Percentiles rank a stretch among this genome's conserved stretches.
Evolutionary conservation across 2,329 filamentous ascomycete species (phyloP).

Genomic region (Chaetomiaceae sp.): DNA sequence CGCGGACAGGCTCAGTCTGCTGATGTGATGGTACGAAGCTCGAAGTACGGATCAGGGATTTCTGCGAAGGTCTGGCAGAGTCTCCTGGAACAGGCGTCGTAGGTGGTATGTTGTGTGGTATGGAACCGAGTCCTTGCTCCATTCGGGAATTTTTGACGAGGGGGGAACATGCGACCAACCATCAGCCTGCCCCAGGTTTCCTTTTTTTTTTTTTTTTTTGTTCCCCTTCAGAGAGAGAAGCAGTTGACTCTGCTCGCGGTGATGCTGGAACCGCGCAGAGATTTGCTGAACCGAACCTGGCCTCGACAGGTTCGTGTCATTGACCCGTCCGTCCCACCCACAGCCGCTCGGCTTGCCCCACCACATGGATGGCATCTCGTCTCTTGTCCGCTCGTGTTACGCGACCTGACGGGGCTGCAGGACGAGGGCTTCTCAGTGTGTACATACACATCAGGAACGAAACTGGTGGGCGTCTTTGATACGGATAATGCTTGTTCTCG

Average conservation of each 20-base stretch:
- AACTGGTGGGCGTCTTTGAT: too few relatives aligned
- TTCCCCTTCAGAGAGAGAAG: too few relatives aligned
- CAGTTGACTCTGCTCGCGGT: not conserved
- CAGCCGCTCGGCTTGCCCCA: conserved; percentile 7
- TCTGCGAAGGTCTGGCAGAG: too few relatives aligned
- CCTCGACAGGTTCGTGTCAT: conserved; percentile 14
- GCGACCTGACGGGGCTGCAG: not conserved
- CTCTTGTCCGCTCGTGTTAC: not conserved
- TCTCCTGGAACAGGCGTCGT: too few relatives aligned
- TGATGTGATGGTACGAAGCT: too few relatives aligned
- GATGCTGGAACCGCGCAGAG: not conserved
- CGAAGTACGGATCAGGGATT: too few relatives aligned
- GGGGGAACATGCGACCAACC: conserved; percentile 18
- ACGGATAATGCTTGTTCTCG: too few relatives aligned
- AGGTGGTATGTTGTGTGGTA: not conserved
- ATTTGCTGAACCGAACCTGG: not conserved
- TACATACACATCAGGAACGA: too few relatives aligned
- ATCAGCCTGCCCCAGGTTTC: not conserved
- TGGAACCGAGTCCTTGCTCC: conserved; percentile 21
- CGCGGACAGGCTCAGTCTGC: too few relatives aligned
- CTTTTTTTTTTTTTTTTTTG: too few relatives aligned
- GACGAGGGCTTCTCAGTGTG: too few relatives aligned
- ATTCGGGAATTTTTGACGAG: conserved; percentile 30
- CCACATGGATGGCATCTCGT: not conserved
- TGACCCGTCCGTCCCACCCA: conserved; percentile 10